Evolutionary conservation across 2,329 filamentous ascomycete species (phyloP).

Genomic region (Pseudogymnoascus sp.): DNA sequence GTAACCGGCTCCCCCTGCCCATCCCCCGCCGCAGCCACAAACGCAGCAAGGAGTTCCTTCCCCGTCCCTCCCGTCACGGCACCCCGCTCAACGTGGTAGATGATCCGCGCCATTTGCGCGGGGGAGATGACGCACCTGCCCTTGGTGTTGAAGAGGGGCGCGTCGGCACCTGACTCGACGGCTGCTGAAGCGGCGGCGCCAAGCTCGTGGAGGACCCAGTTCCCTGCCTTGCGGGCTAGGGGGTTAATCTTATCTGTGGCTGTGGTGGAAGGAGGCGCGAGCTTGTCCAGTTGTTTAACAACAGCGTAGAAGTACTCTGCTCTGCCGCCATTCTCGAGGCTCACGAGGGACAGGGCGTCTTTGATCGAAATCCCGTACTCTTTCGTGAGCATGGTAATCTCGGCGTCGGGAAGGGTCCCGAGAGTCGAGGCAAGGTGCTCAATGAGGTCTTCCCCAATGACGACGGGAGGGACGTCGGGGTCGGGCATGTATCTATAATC

Average conservation of each 20-base stretch:
- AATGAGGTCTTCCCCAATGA: slow-evolving; percentile 66
- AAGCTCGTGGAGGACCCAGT: slow-evolving; percentile 69
- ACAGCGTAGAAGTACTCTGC: slow-evolving; percentile 75
- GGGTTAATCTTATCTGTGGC: slow-evolving; percentile 21
- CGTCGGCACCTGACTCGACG: slow-evolving; percentile 29
- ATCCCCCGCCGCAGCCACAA: slow-evolving; percentile 37
- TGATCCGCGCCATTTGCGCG: slow-evolving; percentile 33
- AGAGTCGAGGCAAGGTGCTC: slow-evolving; percentile 53
- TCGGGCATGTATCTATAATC: slow-evolving; percentile 99
- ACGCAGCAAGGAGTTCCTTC: slow-evolving; percentile 48
- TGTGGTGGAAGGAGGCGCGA: slow-evolving; percentile 4
- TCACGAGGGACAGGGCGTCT: slow-evolving; percentile 73
- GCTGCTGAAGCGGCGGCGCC: slow-evolving; percentile 51
- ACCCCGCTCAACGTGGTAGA: slow-evolving; percentile 35
- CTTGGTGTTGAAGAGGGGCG: slow-evolving; percentile 19
- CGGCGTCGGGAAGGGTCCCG: slow-evolving; percentile 63
- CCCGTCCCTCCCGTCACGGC: slow-evolving; percentile 47
- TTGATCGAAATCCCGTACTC: slow-evolving; percentile 65
- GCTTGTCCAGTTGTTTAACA: slow-evolving; percentile 33
- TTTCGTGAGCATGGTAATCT: slow-evolving; percentile 53
- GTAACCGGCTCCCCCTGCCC: background rate
- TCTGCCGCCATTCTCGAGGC: slow-evolving; percentile 68
- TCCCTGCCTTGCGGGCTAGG: slow-evolving; percentile 34
- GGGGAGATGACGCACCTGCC: slow-evolving; percentile 22
- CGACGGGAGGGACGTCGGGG: slow-evolving; percentile 73